Base-by-base conservation (phyloP, 1,284 basidiomycete genomes). In the Hymenochaete sp. region DNA sequence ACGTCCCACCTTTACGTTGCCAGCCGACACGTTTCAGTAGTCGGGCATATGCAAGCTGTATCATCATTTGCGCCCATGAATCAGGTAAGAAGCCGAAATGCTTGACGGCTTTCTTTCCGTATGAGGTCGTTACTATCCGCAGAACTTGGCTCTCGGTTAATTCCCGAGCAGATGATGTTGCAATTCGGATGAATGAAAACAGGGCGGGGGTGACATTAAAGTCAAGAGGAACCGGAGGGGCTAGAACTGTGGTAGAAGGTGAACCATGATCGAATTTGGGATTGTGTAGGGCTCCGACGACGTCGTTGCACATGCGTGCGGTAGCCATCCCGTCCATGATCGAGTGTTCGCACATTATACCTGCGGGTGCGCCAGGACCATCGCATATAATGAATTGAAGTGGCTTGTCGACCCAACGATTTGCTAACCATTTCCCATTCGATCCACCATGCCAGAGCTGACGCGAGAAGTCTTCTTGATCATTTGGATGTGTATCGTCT, bases 51-150 rank as follows among this genome's bases (percentile, higher is more conserved):
- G 90, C 91, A 38, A 95, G 68, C 62, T 95, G 91, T 48, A 93
- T 72, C 53, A 86, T 66, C 77, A 93, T 82, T 67, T 95, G 92
- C 24, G 84, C 79, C 89, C 90, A 95, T n/a, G 84, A 85, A 59
- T 95, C 92, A 1, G 91, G 91, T 14, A 83, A 85, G 19, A 86
- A 78, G 39, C 84, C 81, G 58, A 86, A 89, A 42, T 71, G 66
- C 70, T 95, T 95, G 67, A 95, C 86, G n/a, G 78, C 77, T 27
- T 74, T 75, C 65, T 93, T 93, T 18, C 92, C 92, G 57, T 93
- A 95, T 3, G 68, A 61, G 10, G 88, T 92, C 45, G 75, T 70
- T 50, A 78, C 61, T 59, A 82, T 79, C 22, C 69, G 64, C 50
- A 95, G 67, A 42, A 72, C 71, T 58, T 93, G 90, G 19, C 73